phyloP scores from a whole-genome alignment of 2,329 filamentous ascomycete species.

The Fusarium nisikadoi region DNA sequence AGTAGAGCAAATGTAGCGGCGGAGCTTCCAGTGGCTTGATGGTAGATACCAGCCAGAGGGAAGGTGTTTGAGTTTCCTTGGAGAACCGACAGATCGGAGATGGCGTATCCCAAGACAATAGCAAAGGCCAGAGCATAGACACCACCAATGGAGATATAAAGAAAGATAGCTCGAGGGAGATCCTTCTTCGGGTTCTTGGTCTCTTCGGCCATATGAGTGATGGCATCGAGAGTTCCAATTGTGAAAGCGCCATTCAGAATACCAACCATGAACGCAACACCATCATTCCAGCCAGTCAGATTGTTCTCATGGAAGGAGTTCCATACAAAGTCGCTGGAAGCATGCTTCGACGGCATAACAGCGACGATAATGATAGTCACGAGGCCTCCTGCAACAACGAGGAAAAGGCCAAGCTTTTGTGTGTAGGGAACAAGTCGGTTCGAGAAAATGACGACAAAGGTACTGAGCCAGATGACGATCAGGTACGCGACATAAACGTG shows the following conservation, averaged over 20 bases:
- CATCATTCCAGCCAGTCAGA: constrained; percentile 39
- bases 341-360: constrained; percentile 35
- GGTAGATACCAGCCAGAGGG: constrained; percentile 40
- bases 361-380: constrained; percentile 40
- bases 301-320: constrained; percentile 41
- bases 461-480: constrained; percentile 36
- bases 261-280: constrained; percentile 41
- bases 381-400: constrained; percentile 37
- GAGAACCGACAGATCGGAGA: constrained; percentile 37
- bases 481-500: constrained; percentile 42
- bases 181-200: constrained; percentile 32
- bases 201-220: constrained; percentile 44
- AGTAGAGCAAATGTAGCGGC: constrained; percentile 35
- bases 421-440: constrained; percentile 42
- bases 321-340: constrained; percentile 39
- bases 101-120: constrained; percentile 39
- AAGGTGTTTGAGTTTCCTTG: constrained; percentile 40
- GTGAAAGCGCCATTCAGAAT: constrained; percentile 43
- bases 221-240: constrained; percentile 39
- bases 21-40: constrained; percentile 35
- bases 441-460: constrained; percentile 33
- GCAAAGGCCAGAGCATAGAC: constrained; percentile 39
- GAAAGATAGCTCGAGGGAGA: constrained; percentile 33
- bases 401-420: constrained; percentile 37
- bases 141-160: constrained; percentile 41